Evolutionary conservation across 1,284 basidiomycete genomes (phyloP), one percentile per base, ranked within the genome.

Genomic region (Neolentinus lepideus): DNA sequence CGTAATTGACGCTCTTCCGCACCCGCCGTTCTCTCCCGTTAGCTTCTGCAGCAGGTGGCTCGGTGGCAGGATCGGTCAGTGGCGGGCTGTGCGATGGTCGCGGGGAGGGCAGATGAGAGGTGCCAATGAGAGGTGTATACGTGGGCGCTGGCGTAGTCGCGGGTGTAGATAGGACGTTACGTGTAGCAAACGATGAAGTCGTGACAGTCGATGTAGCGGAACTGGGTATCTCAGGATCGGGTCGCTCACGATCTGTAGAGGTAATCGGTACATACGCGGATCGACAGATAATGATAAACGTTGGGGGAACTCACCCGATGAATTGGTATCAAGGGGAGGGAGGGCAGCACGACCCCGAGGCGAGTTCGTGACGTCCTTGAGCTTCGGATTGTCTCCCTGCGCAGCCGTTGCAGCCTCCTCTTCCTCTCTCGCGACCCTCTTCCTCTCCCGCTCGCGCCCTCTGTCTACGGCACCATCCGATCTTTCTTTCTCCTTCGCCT

Each of bases 1-100:
- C 79, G 64, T 94, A 94, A 67, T 93, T 94, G 54, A 94, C 77
- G 62, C 90, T 92, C 72, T 85, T 92, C 47, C 92, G 77, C 14
- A 79, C 71, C 55, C 92, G 76, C 58, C 86, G 75, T 64, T 89
- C 86, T 55, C 90, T 62, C 36, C 53, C 69, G 16, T 61, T 57
- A 4, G 64, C 59, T 16, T 57, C 66, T 11, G 59, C 64, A 10
- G 69, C 67, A 11, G 69, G 67, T 38, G 72, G 74, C 11, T 69
- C 58, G 9, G 33, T 9, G 16, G 33, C 33, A 16, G 38, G 38
- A 3, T 43, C 38, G 12, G 12, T 21, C 6, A 21, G 6, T n/a
- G 38, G 38, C 45, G 79, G 80, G 60, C 78, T 84, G 27, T 71
- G 68, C 4, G 81, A 83, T 6, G 64, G 67, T 54, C 75, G 76